Evolutionary conservation across 495 filamentous ascomycete genomes (phyloP).

Genomic region (Elasticomyces elasticus): DNA sequence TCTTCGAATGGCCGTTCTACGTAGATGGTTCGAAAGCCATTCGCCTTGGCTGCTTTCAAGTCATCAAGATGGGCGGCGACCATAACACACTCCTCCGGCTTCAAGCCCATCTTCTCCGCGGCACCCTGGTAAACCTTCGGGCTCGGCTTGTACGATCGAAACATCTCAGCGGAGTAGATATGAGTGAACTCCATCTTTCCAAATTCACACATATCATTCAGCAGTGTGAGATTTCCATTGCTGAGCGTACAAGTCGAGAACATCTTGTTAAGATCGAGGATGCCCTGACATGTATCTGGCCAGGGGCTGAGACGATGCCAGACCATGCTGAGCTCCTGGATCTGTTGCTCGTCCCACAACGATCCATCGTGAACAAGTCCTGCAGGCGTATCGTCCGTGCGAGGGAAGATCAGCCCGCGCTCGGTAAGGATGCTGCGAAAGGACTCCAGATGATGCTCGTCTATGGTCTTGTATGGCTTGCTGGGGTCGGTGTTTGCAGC

Average conservation of each 20-base stretch:
- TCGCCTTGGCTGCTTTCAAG: conserved; percentile 52
- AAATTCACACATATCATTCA: conserved; percentile 51
- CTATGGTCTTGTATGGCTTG: conserved; percentile 35
- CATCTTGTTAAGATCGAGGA: conserved; percentile 43
- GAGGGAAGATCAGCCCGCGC: conserved; percentile 17
- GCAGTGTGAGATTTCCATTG: conserved; percentile 60
- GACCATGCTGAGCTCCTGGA: conserved; percentile 44
- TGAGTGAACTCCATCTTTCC: conserved; percentile 51
- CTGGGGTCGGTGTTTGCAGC: conserved; percentile 33
- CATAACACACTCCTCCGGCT: conserved; percentile 56
- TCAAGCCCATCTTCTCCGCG: conserved; percentile 45
- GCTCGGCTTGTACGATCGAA: conserved; percentile 69
- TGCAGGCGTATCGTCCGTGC: conserved; percentile 5
- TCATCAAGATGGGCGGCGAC: conserved; percentile 63
- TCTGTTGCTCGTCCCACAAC: conserved; percentile 51
- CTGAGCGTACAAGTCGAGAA: conserved; percentile 57
- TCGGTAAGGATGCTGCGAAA: conserved; percentile 40
- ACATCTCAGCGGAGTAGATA: conserved; percentile 57
- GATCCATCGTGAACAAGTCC: conserved; percentile 33
- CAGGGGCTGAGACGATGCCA: conserved; percentile 69
- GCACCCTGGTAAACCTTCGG: conserved; percentile 59
- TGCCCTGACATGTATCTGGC: conserved; percentile 50
- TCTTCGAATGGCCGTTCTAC: conserved; percentile 62
- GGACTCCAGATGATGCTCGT: conserved; percentile 57
- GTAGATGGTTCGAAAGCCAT: conserved; percentile 62